phyloP scores from a whole-genome alignment of 345 rosid species.

The Dipteronia sinensis region DNA sequence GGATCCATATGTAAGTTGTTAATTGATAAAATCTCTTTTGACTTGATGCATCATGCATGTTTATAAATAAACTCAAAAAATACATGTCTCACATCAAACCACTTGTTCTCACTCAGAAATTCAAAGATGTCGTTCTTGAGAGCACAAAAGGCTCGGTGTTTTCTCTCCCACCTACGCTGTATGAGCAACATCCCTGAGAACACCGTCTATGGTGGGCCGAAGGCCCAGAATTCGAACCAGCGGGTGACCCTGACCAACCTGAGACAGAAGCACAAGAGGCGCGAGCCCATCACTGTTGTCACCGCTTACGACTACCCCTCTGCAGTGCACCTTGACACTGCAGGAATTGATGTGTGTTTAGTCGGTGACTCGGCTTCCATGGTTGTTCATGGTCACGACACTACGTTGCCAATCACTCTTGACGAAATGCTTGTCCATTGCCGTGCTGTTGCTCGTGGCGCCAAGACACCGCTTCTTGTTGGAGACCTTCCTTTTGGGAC shows the following conservation, averaged over 20 bases:
- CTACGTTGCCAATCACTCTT: slow-evolving; percentile 86
- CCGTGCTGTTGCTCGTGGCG: slow-evolving; percentile 89
- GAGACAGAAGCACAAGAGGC: slow-evolving; percentile 62
- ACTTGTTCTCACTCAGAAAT: not conserved
- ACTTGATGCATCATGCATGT: too few relatives aligned
- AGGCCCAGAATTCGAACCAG: slow-evolving; percentile 55
- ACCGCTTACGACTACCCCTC: slow-evolving; percentile 92
- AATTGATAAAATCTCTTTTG: not conserved
- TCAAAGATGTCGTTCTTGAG: slow-evolving; percentile 2
- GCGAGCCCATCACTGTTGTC: slow-evolving; percentile 73
- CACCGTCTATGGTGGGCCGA: slow-evolving; percentile 83
- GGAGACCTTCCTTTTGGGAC: slow-evolving; percentile 94
- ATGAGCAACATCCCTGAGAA: slow-evolving; percentile 83
- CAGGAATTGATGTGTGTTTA: slow-evolving; percentile 80
- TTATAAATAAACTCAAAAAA: too few relatives aligned
- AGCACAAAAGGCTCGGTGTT: not conserved
- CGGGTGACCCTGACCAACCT: slow-evolving; percentile 65
- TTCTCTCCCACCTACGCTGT: slow-evolving; percentile 37
- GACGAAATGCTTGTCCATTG: slow-evolving; percentile 96
- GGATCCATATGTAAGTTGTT: not conserved
- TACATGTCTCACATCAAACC: not conserved
- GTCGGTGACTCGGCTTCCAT: slow-evolving; percentile 95
- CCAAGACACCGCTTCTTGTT: slow-evolving; percentile 72
- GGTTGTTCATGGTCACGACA: slow-evolving; percentile 97
- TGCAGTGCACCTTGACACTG: slow-evolving; percentile 77